Conservation (phyloP, 202 grass and related monocot genomes). For the Panicum virgatum region DNA sequence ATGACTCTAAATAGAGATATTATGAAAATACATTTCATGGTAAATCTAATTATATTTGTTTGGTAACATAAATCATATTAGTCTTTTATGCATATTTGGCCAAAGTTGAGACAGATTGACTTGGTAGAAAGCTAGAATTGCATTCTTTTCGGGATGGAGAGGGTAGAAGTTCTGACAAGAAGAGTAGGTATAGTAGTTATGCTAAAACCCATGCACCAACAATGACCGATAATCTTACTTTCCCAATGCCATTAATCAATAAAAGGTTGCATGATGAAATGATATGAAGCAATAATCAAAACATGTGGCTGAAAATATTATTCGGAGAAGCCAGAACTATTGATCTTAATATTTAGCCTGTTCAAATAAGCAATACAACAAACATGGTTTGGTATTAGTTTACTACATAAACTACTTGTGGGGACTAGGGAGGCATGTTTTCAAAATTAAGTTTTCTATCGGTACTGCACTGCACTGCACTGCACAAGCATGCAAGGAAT, state of each 20-base stretch:
- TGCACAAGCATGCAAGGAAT: constrained; percentile 3
- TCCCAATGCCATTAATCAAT: not conserved
- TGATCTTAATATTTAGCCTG: constrained; percentile 5
- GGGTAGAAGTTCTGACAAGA: constrained; percentile 18
- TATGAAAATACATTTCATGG: too few relatives aligned
- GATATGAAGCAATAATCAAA: not conserved
- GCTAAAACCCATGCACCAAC: not conserved
- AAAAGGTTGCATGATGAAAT: not conserved
- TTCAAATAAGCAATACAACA: not conserved
- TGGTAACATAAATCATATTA: too few relatives aligned
- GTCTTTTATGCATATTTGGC: too few relatives aligned
- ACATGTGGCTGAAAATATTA: not conserved
- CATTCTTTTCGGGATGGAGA: too few relatives aligned
- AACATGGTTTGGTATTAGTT: constrained; percentile 4
- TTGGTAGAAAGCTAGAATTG: too few relatives aligned
- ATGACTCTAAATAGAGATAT: too few relatives aligned
- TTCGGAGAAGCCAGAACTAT: not conserved
- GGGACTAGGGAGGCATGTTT: not conserved
- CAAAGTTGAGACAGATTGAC: too few relatives aligned
- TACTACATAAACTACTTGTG: not conserved
- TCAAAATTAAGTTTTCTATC: not conserved
- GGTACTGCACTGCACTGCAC: not conserved
- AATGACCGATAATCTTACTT: not conserved
- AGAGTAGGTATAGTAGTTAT: not conserved
- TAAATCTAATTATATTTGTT: too few relatives aligned